Conservation (phyloP, 495 filamentous ascomycete genomes). For the Chlorociboria aeruginascens region DNA sequence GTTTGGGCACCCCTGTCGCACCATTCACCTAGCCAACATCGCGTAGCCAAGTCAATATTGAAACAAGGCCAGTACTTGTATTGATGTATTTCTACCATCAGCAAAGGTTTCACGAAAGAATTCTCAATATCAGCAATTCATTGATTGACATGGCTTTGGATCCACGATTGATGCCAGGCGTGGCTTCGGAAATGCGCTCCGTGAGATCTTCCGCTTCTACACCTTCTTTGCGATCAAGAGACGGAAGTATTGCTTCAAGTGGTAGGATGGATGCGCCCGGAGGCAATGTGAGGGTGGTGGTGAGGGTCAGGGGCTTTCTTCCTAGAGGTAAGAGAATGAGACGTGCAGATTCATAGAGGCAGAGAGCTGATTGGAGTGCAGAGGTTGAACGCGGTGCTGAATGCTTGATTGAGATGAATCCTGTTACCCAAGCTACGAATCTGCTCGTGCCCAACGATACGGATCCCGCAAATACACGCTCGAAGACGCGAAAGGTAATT, state of each 20-base stretch:
- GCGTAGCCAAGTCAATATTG: not conserved
- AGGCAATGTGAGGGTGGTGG: conserved; percentile 90
- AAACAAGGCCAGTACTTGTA: not conserved
- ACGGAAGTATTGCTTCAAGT: conserved; percentile 41
- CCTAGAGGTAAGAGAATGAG: conserved; percentile 57
- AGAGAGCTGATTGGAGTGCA: conserved; percentile 24
- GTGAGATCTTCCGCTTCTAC: conserved; percentile 51
- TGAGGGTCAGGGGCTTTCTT: conserved; percentile 81
- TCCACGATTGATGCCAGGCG: conserved; percentile 32
- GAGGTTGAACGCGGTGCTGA: conserved; percentile 68
- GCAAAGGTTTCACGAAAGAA: conserved; percentile 23
- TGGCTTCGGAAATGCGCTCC: conserved; percentile 23
- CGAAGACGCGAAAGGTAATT: conserved; percentile 58
- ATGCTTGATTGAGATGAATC: conserved; percentile 87
- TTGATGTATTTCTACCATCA: conserved; percentile 28
- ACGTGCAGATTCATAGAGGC: not conserved
- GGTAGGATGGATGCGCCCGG: conserved; percentile 40
- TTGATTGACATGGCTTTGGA: conserved; percentile 33
- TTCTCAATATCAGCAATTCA: conserved; percentile 30
- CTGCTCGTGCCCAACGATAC: conserved; percentile 54
- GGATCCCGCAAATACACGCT: conserved; percentile 54
- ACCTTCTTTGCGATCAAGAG: conserved; percentile 60
- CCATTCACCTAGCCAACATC: conserved; percentile 10
- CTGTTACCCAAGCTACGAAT: conserved; percentile 65
- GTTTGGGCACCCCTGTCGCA: not conserved